A percentile compares a stretch with the other conserved stretches of the same genome.
These are phyloP conservation scores for Tricholoma sp. DNA, from an alignment of 768 basidiomycete species.

Conservation along the genomic window DNA sequence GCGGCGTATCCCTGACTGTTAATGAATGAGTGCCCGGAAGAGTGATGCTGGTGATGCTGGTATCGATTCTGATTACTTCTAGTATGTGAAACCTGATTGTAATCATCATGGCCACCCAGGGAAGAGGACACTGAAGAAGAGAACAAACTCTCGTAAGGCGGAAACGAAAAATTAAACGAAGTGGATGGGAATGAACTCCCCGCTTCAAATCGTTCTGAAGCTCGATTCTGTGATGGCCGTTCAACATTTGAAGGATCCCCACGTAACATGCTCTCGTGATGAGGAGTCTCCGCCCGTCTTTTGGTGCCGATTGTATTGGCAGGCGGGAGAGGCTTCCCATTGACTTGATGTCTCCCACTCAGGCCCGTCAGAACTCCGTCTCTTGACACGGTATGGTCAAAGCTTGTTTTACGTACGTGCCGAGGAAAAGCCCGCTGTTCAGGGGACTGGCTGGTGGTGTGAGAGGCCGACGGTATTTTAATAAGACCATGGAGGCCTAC, in stretches of 20 bases:
- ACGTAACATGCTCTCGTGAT: slow-evolving; percentile 73
- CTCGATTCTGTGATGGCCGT: slow-evolving; percentile 22
- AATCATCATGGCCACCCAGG: slow-evolving; percentile 15
- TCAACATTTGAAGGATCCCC: slow-evolving; percentile 65
- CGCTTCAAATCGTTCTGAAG: slow-evolving; percentile 32
- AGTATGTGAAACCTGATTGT: slow-evolving; percentile 8
- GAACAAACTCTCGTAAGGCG: slow-evolving; percentile 61
- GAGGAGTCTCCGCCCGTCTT: slow-evolving; percentile 77
- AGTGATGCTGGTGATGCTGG: slow-evolving; percentile 8
- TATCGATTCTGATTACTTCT: slow-evolving; percentile 3
- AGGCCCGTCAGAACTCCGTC: slow-evolving; percentile 54
- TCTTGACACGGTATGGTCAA: slow-evolving; percentile 83
- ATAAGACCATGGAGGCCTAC: slow-evolving; percentile 58
- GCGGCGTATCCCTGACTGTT: slow-evolving; percentile 18
- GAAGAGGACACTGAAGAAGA: slow-evolving; percentile 45
- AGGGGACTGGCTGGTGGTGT: slow-evolving; percentile 22
- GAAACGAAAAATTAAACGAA: slow-evolving; percentile 69
- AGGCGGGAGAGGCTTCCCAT: slow-evolving; percentile 65
- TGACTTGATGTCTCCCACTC: slow-evolving; percentile 73
- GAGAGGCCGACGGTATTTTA: slow-evolving; percentile 31
- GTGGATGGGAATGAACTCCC: slow-evolving; percentile 58
- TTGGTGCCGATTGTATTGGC: slow-evolving; percentile 67
- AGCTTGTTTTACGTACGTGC: slow-evolving; percentile 90
- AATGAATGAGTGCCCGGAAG: slow-evolving; percentile 19
- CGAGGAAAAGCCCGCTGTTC: slow-evolving; percentile 65